Evolutionary conservation across 1,139 yeast genomes (phyloP), one percentile per base, ranked within the genome.

Genomic region (Yamadazyma membranifaciens): DNA sequence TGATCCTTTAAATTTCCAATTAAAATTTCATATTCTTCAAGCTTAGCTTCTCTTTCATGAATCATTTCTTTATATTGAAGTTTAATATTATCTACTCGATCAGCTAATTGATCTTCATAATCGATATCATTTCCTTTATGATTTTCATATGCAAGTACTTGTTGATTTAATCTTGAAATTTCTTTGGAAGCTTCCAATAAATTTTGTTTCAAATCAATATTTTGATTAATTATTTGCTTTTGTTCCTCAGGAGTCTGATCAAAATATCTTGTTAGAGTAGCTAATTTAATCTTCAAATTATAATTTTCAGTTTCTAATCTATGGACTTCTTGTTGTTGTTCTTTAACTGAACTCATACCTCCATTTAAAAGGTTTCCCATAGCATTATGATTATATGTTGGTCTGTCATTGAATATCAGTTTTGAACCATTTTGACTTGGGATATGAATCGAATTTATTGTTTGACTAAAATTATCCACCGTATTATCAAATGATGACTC

Each of bases 271-370:
- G 75, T 69, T 45, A 81, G 61, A 4, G 83, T 73, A 15, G 78
- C 73, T 36, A 81, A 64, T 49, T 81, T 80, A 33, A 83, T 69
- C 52, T 79, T 78, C 49, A 85, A 65, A 48, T 80, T 76, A 52
- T 81, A 76, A 49, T 83, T 84, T 42, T 84, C 89, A 22, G 75
- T 69, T 46, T 78, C 73, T 36, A 83, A 62, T 38, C 65, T 65
- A 35, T 76, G 68, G 31, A 77, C 63, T 34, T 71, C 66, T 36
- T 72, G 70, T 48, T 78, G 80, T 50, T 81, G 86, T 46, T 73
- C 80, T 45, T 70, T 77, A 11, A 83, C 62, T 2, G 71, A 62
- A 5, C 33, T 17, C 17, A 36, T 26, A 6, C 37, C 37, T 4
- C 37, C 37, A 6, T 20, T 25, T 7, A 38, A 26, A n/a, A 33